Percentiles rank a stretch among this genome's conserved stretches.
phyloP scores from a whole-genome alignment of 495 filamentous ascomycete genomes.

The Daldinia loculata region DNA sequence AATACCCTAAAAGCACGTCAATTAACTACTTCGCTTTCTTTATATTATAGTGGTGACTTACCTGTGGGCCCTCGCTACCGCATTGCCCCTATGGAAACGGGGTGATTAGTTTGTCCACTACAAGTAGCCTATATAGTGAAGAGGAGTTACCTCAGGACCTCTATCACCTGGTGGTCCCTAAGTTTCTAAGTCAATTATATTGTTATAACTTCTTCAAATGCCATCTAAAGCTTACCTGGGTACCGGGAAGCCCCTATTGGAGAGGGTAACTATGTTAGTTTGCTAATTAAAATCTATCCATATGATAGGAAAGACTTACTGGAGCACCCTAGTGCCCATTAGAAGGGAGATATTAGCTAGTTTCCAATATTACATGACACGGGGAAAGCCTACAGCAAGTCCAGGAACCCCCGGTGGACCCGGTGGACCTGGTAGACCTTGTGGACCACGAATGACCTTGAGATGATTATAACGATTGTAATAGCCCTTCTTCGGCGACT shows the following conservation, averaged over 20 bases:
- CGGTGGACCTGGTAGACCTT: slow-evolving; percentile 2
- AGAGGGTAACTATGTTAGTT: background rate
- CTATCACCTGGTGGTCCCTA: background rate
- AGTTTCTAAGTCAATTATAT: too few relatives aligned
- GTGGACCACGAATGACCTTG: background rate
- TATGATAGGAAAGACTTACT: background rate
- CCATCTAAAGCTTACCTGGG: background rate
- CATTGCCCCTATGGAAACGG: background rate
- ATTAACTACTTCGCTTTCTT: background rate
- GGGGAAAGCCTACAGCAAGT: background rate
- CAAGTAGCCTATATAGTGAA: background rate
- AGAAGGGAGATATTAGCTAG: background rate
- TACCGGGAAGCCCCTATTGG: background rate
- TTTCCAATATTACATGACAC: background rate
- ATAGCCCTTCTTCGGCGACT: background rate
- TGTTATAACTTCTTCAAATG: too few relatives aligned
- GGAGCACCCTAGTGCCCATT: background rate
- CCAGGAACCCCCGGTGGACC: slow-evolving; percentile 11
- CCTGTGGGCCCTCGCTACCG: background rate
- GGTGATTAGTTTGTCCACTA: background rate
- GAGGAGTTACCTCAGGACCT: background rate
- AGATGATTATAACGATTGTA: background rate
- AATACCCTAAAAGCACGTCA: background rate
- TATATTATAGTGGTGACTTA: background rate
- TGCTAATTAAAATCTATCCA: background rate